Base-by-base conservation (phyloP, 805 yeast genomes). In the Crinitomyces ghanaensis region DNA sequence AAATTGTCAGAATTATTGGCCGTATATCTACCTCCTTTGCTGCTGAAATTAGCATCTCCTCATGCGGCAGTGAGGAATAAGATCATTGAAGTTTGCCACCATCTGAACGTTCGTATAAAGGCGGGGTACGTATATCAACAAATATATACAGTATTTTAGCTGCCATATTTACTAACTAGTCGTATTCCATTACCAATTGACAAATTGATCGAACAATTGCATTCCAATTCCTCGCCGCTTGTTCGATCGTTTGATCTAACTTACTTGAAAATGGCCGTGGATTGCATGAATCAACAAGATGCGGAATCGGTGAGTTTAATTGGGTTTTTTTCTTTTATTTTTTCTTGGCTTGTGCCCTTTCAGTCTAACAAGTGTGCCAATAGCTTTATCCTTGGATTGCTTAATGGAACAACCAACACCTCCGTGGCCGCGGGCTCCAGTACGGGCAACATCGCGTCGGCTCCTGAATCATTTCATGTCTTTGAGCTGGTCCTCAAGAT, bases 1-100 rank as follows among this genome's bases (percentile, higher is more conserved):
- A 79, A 78, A 47, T 68, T 85, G 35, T 76, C 79, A 48, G 49
- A 66, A 2, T 57, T 76, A 4, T 51, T 91, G 26, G 63, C 65
- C 7, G 55, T 70, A 1, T 88, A 78, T 48, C 62, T 88, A 27
- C 66, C 83, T 1, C 95, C 98, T 1, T 50, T 88, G 18, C 57
- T 88, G 22, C 60, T 86, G 40, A 88, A 88, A 51, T 63, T 86
- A 33, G 70, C 78, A 2, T 84, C 95, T 11, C 68, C 76, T 2
- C 70, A 79, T 51, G 59, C 63, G 0, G 59, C 68, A 11, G 94
- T 81, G 1, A 66, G 91, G 40, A 60, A 67, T 18, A 76, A 78
- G 24, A 76, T 86, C 2, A 61, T 78, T 20, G 72, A 74, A 41
- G 68, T 77, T 7, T 63, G 84, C 24, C 74, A 74, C 39, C 76